Conservation (phyloP, 148 eudicot species). For the Tetragonia tetragonoides region DNA sequence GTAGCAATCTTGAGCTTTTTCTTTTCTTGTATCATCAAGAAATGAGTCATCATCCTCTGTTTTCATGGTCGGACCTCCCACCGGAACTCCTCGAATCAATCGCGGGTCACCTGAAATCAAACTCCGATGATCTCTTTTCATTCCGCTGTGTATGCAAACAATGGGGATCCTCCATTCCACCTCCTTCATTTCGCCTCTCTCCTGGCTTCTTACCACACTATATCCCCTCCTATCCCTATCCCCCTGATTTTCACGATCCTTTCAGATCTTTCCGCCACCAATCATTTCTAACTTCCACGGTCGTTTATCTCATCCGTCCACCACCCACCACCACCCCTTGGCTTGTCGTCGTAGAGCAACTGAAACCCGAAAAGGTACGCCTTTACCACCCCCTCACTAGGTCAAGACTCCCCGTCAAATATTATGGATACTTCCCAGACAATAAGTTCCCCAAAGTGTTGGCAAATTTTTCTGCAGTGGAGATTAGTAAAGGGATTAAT, state of each 20-base stretch:
- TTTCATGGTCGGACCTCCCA: constrained; percentile 4
- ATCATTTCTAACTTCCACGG: neutral
- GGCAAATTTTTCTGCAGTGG: neutral
- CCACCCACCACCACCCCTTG: neutral
- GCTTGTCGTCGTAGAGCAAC: constrained; percentile 4
- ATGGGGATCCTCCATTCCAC: neutral
- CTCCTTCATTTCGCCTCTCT: neutral
- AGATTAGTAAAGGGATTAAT: neutral
- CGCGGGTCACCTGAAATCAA: neutral
- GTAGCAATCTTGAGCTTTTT: too few species aligned
- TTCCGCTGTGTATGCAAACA: neutral
- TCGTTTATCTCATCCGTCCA: constrained; percentile 1
- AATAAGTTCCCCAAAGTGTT: neutral
- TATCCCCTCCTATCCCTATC: neutral
- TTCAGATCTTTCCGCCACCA: too few species aligned
- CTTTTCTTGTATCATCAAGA: too few species aligned
- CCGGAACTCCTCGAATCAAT: neutral
- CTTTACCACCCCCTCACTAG: constrained; percentile 3
- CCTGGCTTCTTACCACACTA: neutral
- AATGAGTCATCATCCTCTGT: too few species aligned
- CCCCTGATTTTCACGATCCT: too few species aligned
- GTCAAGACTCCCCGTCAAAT: neutral
- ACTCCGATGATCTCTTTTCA: neutral
- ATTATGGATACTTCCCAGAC: neutral
- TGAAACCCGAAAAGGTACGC: neutral